Percentiles rank a stretch among this genome's conserved stretches.
Evolutionary conservation across 164 flowering plant species (phyloP).

Genomic region (Nelumbo lutea): DNA sequence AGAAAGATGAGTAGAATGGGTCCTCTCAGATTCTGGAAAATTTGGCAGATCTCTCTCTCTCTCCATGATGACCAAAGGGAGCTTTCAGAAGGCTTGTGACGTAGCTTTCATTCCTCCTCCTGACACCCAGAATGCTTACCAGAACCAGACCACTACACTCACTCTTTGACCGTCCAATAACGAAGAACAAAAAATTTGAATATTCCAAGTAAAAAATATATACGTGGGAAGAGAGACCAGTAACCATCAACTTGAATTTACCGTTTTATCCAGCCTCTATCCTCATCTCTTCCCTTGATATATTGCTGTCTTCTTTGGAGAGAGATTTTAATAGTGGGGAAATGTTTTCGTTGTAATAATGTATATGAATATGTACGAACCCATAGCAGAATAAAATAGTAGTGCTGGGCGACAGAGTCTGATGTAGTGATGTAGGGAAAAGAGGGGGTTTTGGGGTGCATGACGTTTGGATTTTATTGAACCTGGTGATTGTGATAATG

Average conservation of each 20-base stretch:
- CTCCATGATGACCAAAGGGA: conserved; percentile 33
- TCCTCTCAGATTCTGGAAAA: conserved; percentile 14
- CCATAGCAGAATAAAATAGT: conserved; percentile 14
- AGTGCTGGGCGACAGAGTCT: conserved; percentile 19
- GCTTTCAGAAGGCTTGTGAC: conserved; percentile 19
- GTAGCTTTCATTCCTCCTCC: conserved; percentile 23
- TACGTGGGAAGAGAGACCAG: neutral
- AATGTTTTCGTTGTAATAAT: neutral
- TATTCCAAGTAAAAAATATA: neutral
- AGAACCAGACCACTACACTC: conserved; percentile 10
- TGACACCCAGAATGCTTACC: neutral
- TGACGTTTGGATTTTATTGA: conserved; percentile 27
- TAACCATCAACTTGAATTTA: conserved; percentile 8
- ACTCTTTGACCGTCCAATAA: conserved; percentile 16
- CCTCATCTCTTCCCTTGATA: neutral
- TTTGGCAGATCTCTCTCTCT: conserved; percentile 9
- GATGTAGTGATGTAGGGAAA: conserved; percentile 30
- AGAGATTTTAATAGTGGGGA: neutral
- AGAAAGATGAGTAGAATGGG: neutral
- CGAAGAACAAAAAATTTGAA: neutral
- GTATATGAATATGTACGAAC: conserved; percentile 24
- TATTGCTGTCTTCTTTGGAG: neutral
- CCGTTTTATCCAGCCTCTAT: conserved; percentile 11
- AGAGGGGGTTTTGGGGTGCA: conserved; percentile 15
- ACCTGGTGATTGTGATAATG: neutral